Percentiles rank a stretch among this genome's conserved stretches.
Conservation (phyloP, 139 green algal species). For the Chlorella vulgaris region DNA sequence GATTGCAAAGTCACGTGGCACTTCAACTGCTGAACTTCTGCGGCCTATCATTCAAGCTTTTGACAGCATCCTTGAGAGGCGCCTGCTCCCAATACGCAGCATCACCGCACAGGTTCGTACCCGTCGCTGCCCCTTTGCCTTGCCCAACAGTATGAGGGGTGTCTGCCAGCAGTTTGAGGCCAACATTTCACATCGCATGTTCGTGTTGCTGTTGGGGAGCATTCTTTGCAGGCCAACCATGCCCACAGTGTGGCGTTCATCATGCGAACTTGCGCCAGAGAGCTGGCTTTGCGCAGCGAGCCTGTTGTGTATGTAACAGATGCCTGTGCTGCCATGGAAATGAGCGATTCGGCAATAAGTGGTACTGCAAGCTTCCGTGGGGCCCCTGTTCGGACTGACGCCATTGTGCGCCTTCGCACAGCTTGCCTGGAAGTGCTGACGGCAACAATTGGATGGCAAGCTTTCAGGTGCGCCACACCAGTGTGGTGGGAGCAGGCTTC, state of each 20-base stretch:
- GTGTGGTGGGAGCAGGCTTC: background rate
- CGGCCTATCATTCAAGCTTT: slow-evolving; percentile 37
- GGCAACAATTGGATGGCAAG: slow-evolving; percentile 68
- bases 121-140: no score
- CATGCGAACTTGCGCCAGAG: slow-evolving; percentile 20
- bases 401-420: slow-evolving; percentile 65
- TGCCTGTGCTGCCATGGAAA: slow-evolving; percentile 58
- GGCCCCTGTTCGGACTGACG: slow-evolving; percentile 37
- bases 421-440: slow-evolving; percentile 84
- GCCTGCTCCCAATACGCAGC: slow-evolving; percentile 65
- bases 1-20: background rate
- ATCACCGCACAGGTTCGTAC: slow-evolving; percentile 56
- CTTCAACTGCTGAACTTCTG: slow-evolving; percentile 24
- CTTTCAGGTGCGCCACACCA: slow-evolving; percentile 56
- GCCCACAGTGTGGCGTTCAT: slow-evolving; percentile 45
- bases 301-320: slow-evolving; percentile 55
- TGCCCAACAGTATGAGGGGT: no score
- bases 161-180: background rate
- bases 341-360: slow-evolving; percentile 51
- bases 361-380: slow-evolving; percentile 10
- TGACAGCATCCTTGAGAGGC: slow-evolving; percentile 47
- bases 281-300: slow-evolving; percentile 35
- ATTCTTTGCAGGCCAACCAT: slow-evolving; percentile 39
- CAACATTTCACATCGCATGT: background rate
- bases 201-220: slow-evolving; percentile 1